Conservation (phyloP, 1,139 yeast species). For the Suhomyces ambrosiae region DNA sequence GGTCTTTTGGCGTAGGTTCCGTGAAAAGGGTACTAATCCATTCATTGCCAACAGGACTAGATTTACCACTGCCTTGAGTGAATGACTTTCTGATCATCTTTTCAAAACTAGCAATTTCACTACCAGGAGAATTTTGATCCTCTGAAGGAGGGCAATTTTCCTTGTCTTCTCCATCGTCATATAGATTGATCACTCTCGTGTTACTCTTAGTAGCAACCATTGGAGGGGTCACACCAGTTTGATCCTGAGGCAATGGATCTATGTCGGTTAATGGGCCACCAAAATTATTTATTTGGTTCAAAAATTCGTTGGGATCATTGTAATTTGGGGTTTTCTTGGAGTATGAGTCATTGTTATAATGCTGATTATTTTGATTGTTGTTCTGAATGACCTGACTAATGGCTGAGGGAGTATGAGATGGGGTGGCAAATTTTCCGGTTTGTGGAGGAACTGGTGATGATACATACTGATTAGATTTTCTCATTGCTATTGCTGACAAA, state of each 20-base stretch:
- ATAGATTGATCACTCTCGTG: slow-evolving; percentile 46
- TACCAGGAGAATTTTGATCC: slow-evolving; percentile 18
- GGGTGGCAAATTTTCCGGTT: slow-evolving; percentile 39
- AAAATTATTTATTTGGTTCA: slow-evolving; percentile 49
- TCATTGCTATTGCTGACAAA: slow-evolving; percentile 22
- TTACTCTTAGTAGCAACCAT: slow-evolving; percentile 53
- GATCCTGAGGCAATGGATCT: slow-evolving; percentile 48
- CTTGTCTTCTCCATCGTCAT: slow-evolving; percentile 43
- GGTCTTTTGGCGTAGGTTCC: slow-evolving; percentile 52
- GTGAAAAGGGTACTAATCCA: slow-evolving; percentile 45
- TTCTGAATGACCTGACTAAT: slow-evolving; percentile 46
- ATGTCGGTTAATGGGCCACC: slow-evolving; percentile 60
- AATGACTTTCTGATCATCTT: slow-evolving; percentile 43
- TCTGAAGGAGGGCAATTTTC: slow-evolving; percentile 45
- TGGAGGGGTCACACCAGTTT: slow-evolving; percentile 43
- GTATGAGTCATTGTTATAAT: slow-evolving; percentile 14
- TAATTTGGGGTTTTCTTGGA: slow-evolving; percentile 33
- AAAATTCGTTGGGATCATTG: slow-evolving; percentile 47
- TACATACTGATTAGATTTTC: slow-evolving; percentile 23
- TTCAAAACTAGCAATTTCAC: slow-evolving; percentile 39
- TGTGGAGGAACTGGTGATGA: slow-evolving; percentile 30
- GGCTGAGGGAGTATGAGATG: slow-evolving; percentile 48
- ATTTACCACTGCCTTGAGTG: slow-evolving; percentile 29
- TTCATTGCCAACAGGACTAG: slow-evolving; percentile 33
- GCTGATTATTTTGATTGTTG: slow-evolving; percentile 11